Conservation (phyloP, 305 asterid genomes). For the Fraxinus platypoda region DNA sequence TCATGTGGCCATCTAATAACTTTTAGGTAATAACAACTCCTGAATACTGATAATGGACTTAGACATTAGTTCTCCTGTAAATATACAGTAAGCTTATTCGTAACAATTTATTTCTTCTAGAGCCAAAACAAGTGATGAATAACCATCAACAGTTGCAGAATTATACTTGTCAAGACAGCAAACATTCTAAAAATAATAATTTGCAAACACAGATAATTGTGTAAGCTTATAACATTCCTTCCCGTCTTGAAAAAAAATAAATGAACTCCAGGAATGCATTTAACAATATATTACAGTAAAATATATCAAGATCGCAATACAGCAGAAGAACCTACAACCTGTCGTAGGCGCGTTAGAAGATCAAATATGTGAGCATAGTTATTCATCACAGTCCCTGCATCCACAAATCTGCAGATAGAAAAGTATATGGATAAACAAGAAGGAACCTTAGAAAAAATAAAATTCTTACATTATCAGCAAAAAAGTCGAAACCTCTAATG, state of each 20-base stretch:
- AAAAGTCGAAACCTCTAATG: neutral
- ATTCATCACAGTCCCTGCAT: conserved; percentile 71
- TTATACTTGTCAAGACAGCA: neutral
- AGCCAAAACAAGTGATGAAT: neutral
- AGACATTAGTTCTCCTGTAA: neutral
- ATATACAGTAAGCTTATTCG: neutral
- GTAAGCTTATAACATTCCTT: neutral
- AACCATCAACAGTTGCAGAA: neutral
- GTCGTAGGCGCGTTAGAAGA: conserved; percentile 90
- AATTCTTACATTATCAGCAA: neutral
- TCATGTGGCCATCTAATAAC: neutral
- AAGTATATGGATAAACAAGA: conserved; percentile 12
- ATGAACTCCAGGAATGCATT: neutral
- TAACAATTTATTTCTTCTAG: neutral
- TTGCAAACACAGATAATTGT: neutral
- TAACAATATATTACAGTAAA: conserved; percentile 1
- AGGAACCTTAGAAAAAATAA: neutral
- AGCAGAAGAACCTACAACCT: conserved; percentile 45
- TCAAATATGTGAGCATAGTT: conserved; percentile 96
- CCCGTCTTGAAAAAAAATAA: neutral
- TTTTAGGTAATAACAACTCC: neutral
- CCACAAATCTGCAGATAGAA: conserved; percentile 60
- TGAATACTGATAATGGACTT: neutral
- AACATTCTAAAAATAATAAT: neutral
- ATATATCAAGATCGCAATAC: conserved; percentile 17